A percentile compares a stretch with the other conserved stretches of the same genome.
Conservation (phyloP, 2,329 filamentous ascomycete species). For the Coniochaeta pulveracea region DNA sequence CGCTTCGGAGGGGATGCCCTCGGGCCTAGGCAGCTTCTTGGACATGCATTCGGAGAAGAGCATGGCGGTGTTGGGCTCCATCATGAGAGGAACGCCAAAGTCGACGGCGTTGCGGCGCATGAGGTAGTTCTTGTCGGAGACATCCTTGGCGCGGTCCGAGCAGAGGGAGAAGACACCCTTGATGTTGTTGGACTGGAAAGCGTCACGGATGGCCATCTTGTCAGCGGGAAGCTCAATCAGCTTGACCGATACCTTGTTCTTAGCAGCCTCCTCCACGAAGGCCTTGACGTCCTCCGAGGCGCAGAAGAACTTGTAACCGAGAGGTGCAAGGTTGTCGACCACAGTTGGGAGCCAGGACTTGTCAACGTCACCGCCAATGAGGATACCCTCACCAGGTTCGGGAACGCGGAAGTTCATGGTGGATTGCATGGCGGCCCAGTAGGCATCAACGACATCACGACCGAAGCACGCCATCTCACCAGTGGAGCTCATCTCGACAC, state of each 20-base stretch:
- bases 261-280: slow-evolving; percentile 63
- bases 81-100: slow-evolving; percentile 94
- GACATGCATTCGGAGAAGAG: slow-evolving; percentile 96
- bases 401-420: slow-evolving; percentile 99
- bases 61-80: slow-evolving; percentile 93
- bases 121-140: slow-evolving; percentile 90
- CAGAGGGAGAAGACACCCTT: slow-evolving; percentile 93
- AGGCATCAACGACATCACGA: slow-evolving; percentile 88
- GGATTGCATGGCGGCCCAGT: slow-evolving; percentile 93
- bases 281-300: slow-evolving; percentile 72
- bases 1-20: slow-evolving; percentile 86
- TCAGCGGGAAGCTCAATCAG: slow-evolving; percentile 91
- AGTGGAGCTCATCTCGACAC: slow-evolving; percentile 94
- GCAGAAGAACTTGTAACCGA: slow-evolving; percentile 91
- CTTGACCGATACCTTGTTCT: slow-evolving; percentile 37
- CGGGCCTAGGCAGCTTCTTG: slow-evolving; percentile 81
- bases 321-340: slow-evolving; percentile 75
- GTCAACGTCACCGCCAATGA: slow-evolving; percentile 76
- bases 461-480: slow-evolving; percentile 99
- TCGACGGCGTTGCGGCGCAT: slow-evolving; percentile 98
- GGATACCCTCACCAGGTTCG: slow-evolving; percentile 85
- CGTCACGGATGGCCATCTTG: slow-evolving; percentile 86
- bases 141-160: slow-evolving; percentile 68
- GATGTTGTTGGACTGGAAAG: slow-evolving; percentile 96
- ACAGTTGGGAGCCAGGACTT: slow-evolving; percentile 65